These are phyloP conservation scores for Globisporangium spinosum DNA, from an alignment of 352 stramenopile genomes.

Conservation along the genomic window DNA sequence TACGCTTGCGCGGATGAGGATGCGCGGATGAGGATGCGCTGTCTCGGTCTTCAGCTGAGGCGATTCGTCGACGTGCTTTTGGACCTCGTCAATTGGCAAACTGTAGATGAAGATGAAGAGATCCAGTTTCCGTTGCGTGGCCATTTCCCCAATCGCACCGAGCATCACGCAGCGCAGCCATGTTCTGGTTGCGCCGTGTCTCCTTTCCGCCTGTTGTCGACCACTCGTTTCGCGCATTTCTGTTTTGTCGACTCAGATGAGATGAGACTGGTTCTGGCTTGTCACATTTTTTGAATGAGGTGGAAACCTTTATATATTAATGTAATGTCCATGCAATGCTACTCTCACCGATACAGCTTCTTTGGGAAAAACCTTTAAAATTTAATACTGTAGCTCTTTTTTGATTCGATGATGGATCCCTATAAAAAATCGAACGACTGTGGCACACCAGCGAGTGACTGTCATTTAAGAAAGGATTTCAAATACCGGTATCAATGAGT, in stretches of 20 bases:
- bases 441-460: background rate
- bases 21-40: background rate
- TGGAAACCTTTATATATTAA: too few species aligned
- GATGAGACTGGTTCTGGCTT: background rate
- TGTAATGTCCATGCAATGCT: too few species aligned
- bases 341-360: too few species aligned
- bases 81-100: background rate
- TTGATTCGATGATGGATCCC: background rate
- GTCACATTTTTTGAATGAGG: conserved; percentile 1
- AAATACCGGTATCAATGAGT: too few species aligned
- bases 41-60: background rate
- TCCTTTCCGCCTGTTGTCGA: background rate
- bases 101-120: background rate
- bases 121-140: background rate
- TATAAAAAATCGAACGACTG: background rate
- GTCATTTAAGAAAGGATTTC: background rate
- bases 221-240: background rate
- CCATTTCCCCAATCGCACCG: background rate
- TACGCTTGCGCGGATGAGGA: background rate
- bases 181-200: background rate
- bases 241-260: background rate
- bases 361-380: too few species aligned
- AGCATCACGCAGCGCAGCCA: too few species aligned
- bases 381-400: background rate
- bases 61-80: background rate